These are phyloP conservation scores for Alternaria hordeiaustralica DNA, from an alignment of 2,329 filamentous ascomycete genomes.

Conservation along the genomic window DNA sequence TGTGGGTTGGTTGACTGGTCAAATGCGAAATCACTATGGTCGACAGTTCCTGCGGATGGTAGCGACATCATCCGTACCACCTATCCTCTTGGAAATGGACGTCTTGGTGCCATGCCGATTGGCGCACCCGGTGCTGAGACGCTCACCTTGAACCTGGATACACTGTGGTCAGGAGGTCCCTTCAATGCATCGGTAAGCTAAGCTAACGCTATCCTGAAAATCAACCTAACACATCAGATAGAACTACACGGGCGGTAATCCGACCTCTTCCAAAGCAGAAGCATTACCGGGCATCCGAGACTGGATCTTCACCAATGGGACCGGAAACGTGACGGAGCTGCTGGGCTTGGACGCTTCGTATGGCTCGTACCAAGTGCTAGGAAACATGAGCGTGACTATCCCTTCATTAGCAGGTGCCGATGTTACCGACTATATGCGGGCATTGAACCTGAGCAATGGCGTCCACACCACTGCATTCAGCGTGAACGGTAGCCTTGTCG, in stretches of 20 bases:
- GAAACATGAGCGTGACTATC: constrained; percentile 54
- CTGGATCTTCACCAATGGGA: constrained; percentile 58
- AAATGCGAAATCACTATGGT: constrained; percentile 29
- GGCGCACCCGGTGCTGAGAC: constrained; percentile 53
- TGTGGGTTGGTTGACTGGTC: neutral
- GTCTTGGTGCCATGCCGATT: constrained; percentile 55
- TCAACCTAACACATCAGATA: constrained; percentile 4
- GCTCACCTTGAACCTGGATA: constrained; percentile 57
- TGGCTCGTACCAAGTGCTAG: constrained; percentile 57
- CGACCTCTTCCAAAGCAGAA: constrained; percentile 41
- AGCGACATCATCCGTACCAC: constrained; percentile 33
- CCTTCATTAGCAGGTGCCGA: constrained; percentile 25
- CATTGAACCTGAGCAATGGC: constrained; percentile 55
- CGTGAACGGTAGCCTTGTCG: constrained; percentile 39
- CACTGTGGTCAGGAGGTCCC: constrained; percentile 59
- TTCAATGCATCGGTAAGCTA: constrained; percentile 52
- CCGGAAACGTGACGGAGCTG: constrained; percentile 51
- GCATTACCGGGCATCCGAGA: constrained; percentile 54
- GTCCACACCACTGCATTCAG: constrained; percentile 44
- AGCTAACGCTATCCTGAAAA: fast-evolving
- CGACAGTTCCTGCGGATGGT: constrained; percentile 22
- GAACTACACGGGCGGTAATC: constrained; percentile 59
- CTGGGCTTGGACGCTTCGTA: constrained; percentile 51
- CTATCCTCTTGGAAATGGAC: constrained; percentile 60
- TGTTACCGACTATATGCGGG: constrained; percentile 46